Evolutionary conservation across 495 filamentous ascomycete genomes (phyloP).

Genomic region (Pseudoneurospora amorphoporcata): DNA sequence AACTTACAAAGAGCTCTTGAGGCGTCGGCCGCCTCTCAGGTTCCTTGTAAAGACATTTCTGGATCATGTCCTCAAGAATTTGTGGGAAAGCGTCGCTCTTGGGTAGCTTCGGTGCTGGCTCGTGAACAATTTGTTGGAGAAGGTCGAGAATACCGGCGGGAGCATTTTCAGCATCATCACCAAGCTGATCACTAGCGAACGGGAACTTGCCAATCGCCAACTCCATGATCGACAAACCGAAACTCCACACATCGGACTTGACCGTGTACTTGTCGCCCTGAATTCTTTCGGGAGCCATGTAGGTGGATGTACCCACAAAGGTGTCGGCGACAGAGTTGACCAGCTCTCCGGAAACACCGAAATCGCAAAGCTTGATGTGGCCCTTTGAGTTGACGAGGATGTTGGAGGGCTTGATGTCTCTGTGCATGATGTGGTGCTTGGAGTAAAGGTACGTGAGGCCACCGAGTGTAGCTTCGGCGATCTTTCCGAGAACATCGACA

Average conservation of each 20-base stretch:
- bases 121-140: conserved; percentile 93
- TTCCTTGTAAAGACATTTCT: conserved; percentile 85
- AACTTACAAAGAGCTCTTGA: conserved; percentile 64
- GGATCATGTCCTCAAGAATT: conserved; percentile 92
- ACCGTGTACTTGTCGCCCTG: conserved; percentile 94
- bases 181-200: conserved; percentile 64
- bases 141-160: conserved; percentile 94
- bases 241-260: conserved; percentile 97
- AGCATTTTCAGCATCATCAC: conserved; percentile 52
- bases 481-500: conserved; percentile 98
- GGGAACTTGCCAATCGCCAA: conserved; percentile 93
- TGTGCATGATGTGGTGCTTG: conserved; percentile 92
- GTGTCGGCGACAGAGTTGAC: conserved; percentile 97
- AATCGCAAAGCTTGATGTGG: conserved; percentile 94
- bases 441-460: conserved; percentile 92
- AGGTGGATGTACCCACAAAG: conserved; percentile 95
- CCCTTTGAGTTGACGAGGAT: conserved; percentile 89
- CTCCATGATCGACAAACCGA: conserved; percentile 93
- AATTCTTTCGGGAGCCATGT: conserved; percentile 98
- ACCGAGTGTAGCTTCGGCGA: conserved; percentile 91
- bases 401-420: conserved; percentile 98
- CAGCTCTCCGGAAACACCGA: conserved; percentile 91
- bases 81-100: conserved; percentile 95
- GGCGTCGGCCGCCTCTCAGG: conserved; percentile 84
- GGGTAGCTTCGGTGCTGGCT: conserved; percentile 83